Evolutionary conservation across 192 early-diverging fungal species (phyloP).

Genomic region (Gorgonomyces haynaldii): DNA sequence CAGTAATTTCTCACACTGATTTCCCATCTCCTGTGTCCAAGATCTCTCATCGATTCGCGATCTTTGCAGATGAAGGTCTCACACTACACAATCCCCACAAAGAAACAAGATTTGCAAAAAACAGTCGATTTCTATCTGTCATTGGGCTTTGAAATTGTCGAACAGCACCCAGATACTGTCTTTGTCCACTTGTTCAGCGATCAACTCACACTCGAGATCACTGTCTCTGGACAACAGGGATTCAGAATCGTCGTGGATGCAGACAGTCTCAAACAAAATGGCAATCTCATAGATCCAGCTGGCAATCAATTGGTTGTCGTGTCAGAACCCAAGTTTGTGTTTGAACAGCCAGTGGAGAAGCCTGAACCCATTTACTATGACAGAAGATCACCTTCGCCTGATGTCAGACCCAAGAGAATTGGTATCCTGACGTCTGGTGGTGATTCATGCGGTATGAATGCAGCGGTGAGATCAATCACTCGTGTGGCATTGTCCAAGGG

Average conservation of each 20-base stretch:
- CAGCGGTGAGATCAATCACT: slow-evolving; percentile 82
- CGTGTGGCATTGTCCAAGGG: slow-evolving; percentile 71
- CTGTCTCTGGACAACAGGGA: slow-evolving; percentile 1
- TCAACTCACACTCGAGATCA: slow-evolving; percentile 7
- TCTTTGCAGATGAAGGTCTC: not conserved
- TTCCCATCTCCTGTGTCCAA: not conserved
- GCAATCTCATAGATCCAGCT: not conserved
- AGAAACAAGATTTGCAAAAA: slow-evolving; percentile 12
- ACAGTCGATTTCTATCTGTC: slow-evolving; percentile 41
- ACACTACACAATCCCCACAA: not conserved
- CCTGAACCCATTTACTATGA: not conserved
- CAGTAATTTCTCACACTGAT: not conserved
- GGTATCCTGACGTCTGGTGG: slow-evolving; percentile 91
- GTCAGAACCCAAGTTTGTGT: not conserved
- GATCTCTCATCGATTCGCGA: not conserved
- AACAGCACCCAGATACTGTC: slow-evolving; percentile 14
- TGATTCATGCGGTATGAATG: slow-evolving; percentile 97
- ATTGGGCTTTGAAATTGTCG: slow-evolving; percentile 47
- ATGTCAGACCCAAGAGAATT: slow-evolving; percentile 53
- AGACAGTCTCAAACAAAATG: slow-evolving; percentile 8
- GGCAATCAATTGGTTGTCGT: not conserved
- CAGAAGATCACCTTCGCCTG: not conserved
- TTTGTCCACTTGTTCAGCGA: slow-evolving; percentile 51
- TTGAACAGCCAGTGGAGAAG: too few relatives aligned
- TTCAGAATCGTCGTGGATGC: slow-evolving; percentile 16